These are phyloP conservation scores for Gracilaria caudata DNA, from an alignment of 23 red algal species.

Conservation along the genomic window DNA sequence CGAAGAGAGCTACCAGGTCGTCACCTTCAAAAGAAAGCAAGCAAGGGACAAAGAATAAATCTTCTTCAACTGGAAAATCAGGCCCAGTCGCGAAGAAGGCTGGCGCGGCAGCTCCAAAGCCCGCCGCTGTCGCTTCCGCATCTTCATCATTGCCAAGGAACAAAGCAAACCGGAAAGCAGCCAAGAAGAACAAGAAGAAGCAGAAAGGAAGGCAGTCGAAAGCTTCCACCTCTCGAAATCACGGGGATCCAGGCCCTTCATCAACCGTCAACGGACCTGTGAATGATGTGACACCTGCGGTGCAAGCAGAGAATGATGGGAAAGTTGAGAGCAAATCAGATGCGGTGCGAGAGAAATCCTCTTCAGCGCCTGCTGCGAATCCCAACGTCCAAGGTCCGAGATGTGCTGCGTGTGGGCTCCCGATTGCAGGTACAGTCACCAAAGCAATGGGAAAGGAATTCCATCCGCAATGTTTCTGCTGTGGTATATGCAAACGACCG, in stretches of 20 bases:
- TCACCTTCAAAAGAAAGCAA: slow-evolving; percentile 6
- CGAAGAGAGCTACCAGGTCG: background rate
- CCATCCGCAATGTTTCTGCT: slow-evolving; percentile 81
- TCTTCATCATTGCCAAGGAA: slow-evolving; percentile 35
- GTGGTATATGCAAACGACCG: slow-evolving; percentile 58
- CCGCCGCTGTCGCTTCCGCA: slow-evolving; percentile 27
- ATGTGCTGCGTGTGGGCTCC: slow-evolving; percentile 74
- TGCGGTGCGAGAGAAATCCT: background rate
- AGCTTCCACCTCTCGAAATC: background rate
- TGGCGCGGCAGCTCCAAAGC: background rate
- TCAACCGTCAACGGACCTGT: slow-evolving; percentile 7
- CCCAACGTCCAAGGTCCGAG: slow-evolving; percentile 18
- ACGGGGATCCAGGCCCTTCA: background rate
- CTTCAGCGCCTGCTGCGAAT: background rate
- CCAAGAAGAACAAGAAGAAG: slow-evolving; percentile 48
- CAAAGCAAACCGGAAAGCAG: slow-evolving; percentile 62
- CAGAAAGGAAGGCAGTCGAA: slow-evolving; percentile 44
- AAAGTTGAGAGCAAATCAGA: background rate
- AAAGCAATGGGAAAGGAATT: slow-evolving; percentile 71
- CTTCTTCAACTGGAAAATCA: background rate
- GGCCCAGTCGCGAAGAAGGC: background rate
- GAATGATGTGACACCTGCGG: background rate
- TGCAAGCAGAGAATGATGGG: background rate
- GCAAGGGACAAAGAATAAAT: background rate
- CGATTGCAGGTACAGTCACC: slow-evolving; percentile 27